Conservation (phyloP, 371 early-diverging fungal species). For the Actinomortierella ambigua region DNA sequence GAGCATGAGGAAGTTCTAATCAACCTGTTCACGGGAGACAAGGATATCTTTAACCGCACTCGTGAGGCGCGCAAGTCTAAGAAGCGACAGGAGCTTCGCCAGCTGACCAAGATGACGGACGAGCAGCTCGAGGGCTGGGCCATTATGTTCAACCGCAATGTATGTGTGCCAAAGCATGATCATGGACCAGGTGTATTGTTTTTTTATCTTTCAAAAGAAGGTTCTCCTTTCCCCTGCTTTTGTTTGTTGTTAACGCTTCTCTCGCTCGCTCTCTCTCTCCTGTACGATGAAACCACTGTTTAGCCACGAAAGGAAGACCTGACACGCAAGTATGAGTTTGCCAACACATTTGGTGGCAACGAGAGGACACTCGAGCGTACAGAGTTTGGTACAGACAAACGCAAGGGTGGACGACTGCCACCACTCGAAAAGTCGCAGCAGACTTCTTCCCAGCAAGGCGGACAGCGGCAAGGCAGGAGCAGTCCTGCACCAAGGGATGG, state of each 20-base stretch:
- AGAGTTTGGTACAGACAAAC: conserved; percentile 45
- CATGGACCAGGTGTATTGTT: not conserved
- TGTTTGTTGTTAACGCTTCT: not conserved
- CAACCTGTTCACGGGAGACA: conserved; percentile 53
- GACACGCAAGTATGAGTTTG: conserved; percentile 64
- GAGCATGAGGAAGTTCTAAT: conserved; percentile 64
- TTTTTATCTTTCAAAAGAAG: not conserved
- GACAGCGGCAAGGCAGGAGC: not conserved
- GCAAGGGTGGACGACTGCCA: conserved; percentile 34
- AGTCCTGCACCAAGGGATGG: too few species aligned
- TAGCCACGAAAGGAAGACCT: conserved; percentile 71
- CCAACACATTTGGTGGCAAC: conserved; percentile 42
- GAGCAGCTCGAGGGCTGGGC: conserved; percentile 96
- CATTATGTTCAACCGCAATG: conserved; percentile 83
- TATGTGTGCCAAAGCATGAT: conserved; percentile 49
- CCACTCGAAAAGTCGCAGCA: conserved; percentile 11
- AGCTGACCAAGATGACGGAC: conserved; percentile 78
- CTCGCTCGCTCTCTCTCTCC: not conserved
- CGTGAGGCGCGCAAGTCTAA: conserved; percentile 62
- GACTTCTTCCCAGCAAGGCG: conserved; percentile 5
- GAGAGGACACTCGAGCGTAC: conserved; percentile 24
- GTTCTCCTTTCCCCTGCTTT: not conserved
- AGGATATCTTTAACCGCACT: conserved; percentile 64
- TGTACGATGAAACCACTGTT: not conserved
- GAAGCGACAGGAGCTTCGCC: conserved; percentile 62